Evolutionary conservation across 2,329 filamentous ascomycete species (phyloP), one percentile per base, ranked within the genome.

Genomic region (Aspergillus pseudotamarii): DNA sequence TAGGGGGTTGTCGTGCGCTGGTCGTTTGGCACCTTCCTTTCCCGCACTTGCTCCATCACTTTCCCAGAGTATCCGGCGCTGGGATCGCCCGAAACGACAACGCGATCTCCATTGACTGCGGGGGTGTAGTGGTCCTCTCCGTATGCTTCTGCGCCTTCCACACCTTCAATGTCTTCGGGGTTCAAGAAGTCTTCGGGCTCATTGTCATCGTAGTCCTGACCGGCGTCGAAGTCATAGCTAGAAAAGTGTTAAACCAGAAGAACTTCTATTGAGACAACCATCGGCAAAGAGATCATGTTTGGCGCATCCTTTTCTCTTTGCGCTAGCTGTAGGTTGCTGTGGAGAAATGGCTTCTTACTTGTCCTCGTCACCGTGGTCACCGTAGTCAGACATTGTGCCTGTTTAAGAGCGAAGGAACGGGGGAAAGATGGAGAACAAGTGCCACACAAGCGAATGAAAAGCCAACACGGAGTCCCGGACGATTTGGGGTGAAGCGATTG

Each of bases 1-100:
- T 97, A 99, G 2, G 94, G 95, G 32, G 95, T 99, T 10, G 95
- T 99, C 28, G 88, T 91, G 72, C 95, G 89, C 80, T 96, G 88
- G 69, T 94, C 91, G 70, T 92, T 91, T 61, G 93, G 87, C 57
- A 99, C 94, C 82, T 93, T 96, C 86, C 96, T 97, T 81, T 94
- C 83, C 75, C 85, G 84, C 65, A 86, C 74, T 69, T 83, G 82
- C 68, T 85, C 80, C 75, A 88, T 83, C 36, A 84, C 84, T 66
- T 88, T 88, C 66, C 83, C 81, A 23, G 71, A 70, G 58, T 75
- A 75, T 57, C 76, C 75, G 46, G 82, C 82, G 69, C 80, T 84
- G 60, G 82, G 82, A 67, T 87, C 87, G 34, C 85, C 86, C 3
- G 79, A 79, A 55, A 79, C 77, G 32, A 81, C 74, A 12, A 78